A percentile compares a stretch with the other conserved stretches of the same genome.
Evolutionary conservation across 176 grass and related monocot genomes (phyloP).

Genomic region (Triticum monococcum): DNA sequence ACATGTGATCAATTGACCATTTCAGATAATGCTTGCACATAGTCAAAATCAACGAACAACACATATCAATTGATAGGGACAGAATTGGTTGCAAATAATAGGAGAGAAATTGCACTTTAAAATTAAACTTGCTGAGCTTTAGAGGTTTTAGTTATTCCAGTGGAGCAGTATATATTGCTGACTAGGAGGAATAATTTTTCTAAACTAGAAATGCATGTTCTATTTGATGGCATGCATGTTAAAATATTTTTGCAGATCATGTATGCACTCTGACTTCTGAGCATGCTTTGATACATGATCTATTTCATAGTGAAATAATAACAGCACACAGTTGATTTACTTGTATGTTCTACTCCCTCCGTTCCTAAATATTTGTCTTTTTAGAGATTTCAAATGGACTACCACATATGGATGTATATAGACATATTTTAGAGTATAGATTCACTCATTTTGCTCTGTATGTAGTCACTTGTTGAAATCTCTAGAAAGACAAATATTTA

Average conservation of each 20-base stretch:
- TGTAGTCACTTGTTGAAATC: no score
- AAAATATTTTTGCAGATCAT: constrained; percentile 1
- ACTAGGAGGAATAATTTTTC: neutral
- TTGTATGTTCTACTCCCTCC: neutral
- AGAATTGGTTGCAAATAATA: neutral
- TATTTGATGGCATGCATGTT: neutral
- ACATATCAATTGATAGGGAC: constrained; percentile 15
- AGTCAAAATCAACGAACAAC: constrained; percentile 6
- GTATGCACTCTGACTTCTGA: neutral
- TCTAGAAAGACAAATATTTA: no score
- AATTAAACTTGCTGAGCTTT: neutral
- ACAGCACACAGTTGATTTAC: neutral
- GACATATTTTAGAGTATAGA: no score
- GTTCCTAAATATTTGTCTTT: no score
- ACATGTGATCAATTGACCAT: constrained; percentile 37
- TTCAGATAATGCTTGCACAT: neutral
- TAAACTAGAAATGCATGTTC: neutral
- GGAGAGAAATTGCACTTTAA: neutral
- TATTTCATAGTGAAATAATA: neutral
- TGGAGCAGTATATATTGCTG: neutral
- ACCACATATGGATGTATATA: no score
- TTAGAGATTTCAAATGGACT: no score
- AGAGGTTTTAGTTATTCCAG: neutral
- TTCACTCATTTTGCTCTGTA: no score
- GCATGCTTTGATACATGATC: neutral